Percentiles rank a stretch among this genome's conserved stretches.
These are phyloP conservation scores for Sordariomycetes sp. DNA, from an alignment of 2,329 filamentous ascomycete genomes.

Conservation along the genomic window DNA sequence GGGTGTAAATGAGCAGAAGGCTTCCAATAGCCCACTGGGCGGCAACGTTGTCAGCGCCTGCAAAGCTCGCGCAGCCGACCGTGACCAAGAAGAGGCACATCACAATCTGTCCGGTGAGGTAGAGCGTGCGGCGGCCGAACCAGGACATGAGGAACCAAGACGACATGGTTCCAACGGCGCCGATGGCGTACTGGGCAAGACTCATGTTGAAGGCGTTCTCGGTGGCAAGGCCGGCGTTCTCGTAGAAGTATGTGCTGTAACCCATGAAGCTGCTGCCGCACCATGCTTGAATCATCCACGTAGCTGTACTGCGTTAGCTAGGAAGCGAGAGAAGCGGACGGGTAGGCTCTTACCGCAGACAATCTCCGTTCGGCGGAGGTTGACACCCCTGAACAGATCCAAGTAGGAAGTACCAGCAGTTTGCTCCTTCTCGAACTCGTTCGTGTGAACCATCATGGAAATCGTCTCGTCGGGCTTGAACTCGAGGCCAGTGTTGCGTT, in stretches of 20 bases:
- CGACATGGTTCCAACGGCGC: slow-evolving; percentile 37
- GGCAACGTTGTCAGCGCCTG: slow-evolving; percentile 14
- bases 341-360: too few relatives aligned
- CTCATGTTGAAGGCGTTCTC: slow-evolving; percentile 33
- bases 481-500: slow-evolving; percentile 20
- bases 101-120: slow-evolving; percentile 33
- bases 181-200: slow-evolving; percentile 39
- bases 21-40: slow-evolving; percentile 33
- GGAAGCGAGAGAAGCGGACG: slow-evolving; percentile 21
- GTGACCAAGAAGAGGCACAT: slow-evolving; percentile 29
- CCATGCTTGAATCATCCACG: slow-evolving; percentile 37
- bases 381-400: slow-evolving; percentile 42
- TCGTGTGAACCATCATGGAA: slow-evolving; percentile 45
- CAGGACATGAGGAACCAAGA: slow-evolving; percentile 41
- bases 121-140: slow-evolving; percentile 39
- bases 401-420: slow-evolving; percentile 33
- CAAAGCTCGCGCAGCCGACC: slow-evolving; percentile 28
- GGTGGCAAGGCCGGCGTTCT: slow-evolving; percentile 33
- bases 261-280: slow-evolving; percentile 40
- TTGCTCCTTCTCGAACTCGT: slow-evolving; percentile 34
- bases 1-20: slow-evolving; percentile 41
- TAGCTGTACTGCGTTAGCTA: background rate
- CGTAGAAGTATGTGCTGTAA: slow-evolving; percentile 36
- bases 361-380: slow-evolving; percentile 44
- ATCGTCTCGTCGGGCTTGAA: slow-evolving; percentile 38